Percentiles rank a stretch among this genome's conserved stretches.
Evolutionary conservation across 768 basidiomycete genomes (phyloP).

Genomic region (Suillus variegatus): DNA sequence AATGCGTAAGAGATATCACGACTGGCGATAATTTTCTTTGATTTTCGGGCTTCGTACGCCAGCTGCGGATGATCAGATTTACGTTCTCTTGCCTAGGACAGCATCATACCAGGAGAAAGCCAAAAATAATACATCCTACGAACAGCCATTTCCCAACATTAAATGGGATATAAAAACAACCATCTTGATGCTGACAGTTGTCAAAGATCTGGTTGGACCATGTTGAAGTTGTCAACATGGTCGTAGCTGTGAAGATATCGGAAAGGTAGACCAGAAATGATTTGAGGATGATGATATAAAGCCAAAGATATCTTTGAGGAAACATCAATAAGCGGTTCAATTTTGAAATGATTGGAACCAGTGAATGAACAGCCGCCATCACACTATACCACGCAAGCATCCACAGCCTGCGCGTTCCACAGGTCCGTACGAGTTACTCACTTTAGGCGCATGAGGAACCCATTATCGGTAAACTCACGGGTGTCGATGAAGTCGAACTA

Average conservation of each 20-base stretch:
- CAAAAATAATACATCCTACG: constrained; percentile 97
- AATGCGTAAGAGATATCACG: constrained; percentile 98
- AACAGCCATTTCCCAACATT: constrained; percentile 93
- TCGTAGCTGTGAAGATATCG: constrained; percentile 97
- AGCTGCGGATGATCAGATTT: constrained; percentile 48
- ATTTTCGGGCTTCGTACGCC: constrained; percentile 89
- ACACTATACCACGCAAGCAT: not conserved
- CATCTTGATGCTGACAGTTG: constrained; percentile 60
- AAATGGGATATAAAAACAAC: constrained; percentile 88
- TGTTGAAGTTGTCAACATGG: constrained; percentile 87
- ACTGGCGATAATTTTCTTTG: constrained; percentile 92
- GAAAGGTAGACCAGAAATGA: constrained; percentile 95
- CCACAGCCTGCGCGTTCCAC: not conserved
- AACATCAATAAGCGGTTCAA: constrained; percentile 13
- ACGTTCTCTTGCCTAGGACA: constrained; percentile 1
- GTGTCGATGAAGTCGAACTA: constrained; percentile 98
- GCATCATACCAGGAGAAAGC: constrained; percentile 82
- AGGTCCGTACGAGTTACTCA: constrained; percentile 35
- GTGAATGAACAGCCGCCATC: not conserved
- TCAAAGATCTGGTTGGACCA: constrained; percentile 94
- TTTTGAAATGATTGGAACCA: not conserved
- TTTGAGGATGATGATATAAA: constrained; percentile 92
- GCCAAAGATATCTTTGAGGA: constrained; percentile 77
- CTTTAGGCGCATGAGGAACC: constrained; percentile 86
- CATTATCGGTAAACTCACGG: constrained; percentile 87